A percentile compares a stretch with the other conserved stretches of the same genome.
These are phyloP conservation scores for Ceratocystis albifundus DNA, from an alignment of 2,329 filamentous ascomycete species.

Conservation along the genomic window DNA sequence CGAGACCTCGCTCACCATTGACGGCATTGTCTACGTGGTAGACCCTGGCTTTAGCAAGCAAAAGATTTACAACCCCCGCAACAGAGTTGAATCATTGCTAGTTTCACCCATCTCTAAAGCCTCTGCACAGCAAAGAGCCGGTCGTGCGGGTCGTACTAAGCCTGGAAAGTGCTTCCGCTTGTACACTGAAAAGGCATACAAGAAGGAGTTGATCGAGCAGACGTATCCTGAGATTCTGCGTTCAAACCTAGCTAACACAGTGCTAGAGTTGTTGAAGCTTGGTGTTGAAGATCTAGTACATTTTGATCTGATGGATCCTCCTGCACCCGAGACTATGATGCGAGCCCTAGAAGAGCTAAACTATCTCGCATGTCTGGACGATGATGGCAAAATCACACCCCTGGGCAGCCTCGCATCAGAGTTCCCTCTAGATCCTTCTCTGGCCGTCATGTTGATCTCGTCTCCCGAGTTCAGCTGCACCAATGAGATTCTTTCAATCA, in stretches of 20 bases:
- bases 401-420: constrained; percentile 83
- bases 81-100: constrained; percentile 91
- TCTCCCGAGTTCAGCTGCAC: constrained; percentile 98
- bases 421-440: constrained; percentile 83
- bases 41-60: constrained; percentile 98
- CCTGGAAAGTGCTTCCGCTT: constrained; percentile 97
- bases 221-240: constrained; percentile 93
- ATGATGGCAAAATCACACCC: constrained; percentile 83
- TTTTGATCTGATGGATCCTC: constrained; percentile 97
- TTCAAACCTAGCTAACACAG: constrained; percentile 88
- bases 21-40: constrained; percentile 98
- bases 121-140: constrained; percentile 90
- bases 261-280: constrained; percentile 93
- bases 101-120: constrained; percentile 97
- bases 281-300: constrained; percentile 92
- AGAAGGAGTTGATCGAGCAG: constrained; percentile 94
- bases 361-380: constrained; percentile 89
- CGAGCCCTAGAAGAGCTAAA: constrained; percentile 93
- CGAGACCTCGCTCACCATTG: constrained; percentile 93
- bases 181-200: constrained; percentile 91
- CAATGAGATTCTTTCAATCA: constrained; percentile 94
- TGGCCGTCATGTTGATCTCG: constrained; percentile 96
- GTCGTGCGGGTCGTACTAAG: constrained; percentile 96
- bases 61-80: constrained; percentile 96
- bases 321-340: constrained; percentile 97